Evolutionary conservation across 148 eudicot species (phyloP).

Genomic region (Vaccinium macrocarpon): DNA sequence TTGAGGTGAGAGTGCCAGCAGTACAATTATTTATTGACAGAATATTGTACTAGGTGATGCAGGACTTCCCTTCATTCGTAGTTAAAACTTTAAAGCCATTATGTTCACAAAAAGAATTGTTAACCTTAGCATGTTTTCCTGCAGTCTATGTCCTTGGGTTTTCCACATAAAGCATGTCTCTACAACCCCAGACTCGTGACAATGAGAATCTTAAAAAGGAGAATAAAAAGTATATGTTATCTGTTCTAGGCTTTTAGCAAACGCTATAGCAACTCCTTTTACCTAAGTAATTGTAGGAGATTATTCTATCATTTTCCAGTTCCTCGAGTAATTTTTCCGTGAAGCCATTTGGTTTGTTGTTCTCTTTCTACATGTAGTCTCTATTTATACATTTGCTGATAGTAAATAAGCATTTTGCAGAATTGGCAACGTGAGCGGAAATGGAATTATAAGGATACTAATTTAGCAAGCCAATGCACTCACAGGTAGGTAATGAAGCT

Average conservation of each 20-base stretch:
- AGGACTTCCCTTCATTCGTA: background rate
- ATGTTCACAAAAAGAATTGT: background rate
- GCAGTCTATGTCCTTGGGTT: background rate
- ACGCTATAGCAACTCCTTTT: background rate
- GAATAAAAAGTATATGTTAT: background rate
- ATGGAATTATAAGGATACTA: slow-evolving; percentile 26
- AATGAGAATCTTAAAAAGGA: background rate
- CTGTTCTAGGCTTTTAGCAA: background rate
- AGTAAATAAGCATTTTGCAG: slow-evolving; percentile 15
- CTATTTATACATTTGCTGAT: background rate
- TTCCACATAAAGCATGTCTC: background rate
- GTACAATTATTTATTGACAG: background rate
- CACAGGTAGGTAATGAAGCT: slow-evolving; percentile 31
- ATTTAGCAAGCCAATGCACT: slow-evolving; percentile 47
- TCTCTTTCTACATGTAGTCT: background rate
- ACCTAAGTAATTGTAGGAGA: background rate
- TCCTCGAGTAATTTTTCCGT: background rate
- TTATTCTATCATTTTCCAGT: background rate
- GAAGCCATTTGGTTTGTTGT: background rate
- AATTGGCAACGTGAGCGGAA: slow-evolving; percentile 26
- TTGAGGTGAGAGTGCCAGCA: background rate
- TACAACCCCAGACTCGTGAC: background rate
- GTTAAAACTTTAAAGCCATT: background rate
- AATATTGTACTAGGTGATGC: background rate
- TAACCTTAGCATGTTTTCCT: background rate